Percentiles rank a stretch among this genome's conserved stretches.
Evolutionary conservation across 2,329 filamentous ascomycete genomes (phyloP).

Genomic region (Fusarium sp.): DNA sequence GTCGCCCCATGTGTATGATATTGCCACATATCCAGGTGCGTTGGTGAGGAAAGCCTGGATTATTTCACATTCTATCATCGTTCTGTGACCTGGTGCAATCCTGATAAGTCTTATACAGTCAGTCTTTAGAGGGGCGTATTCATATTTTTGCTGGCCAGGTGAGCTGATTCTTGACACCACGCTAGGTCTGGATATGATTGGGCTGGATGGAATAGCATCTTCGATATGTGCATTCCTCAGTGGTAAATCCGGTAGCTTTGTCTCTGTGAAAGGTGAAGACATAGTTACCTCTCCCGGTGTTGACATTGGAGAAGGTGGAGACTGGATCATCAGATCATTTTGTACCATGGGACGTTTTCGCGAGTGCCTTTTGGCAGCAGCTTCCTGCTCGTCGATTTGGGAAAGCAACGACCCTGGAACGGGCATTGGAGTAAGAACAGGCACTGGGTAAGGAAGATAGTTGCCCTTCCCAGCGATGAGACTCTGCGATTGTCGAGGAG

Average conservation of each 20-base stretch:
- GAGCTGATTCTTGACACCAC: not conserved
- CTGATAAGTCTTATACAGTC: conserved; percentile 28
- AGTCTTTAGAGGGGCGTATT: conserved; percentile 21
- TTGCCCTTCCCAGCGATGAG: not conserved
- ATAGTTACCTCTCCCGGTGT: not conserved
- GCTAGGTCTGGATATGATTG: not conserved
- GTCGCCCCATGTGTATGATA: conserved; percentile 35
- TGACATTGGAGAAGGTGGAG: not conserved
- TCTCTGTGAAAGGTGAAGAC: not conserved
- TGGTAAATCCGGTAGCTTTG: not conserved
- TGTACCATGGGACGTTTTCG: not conserved
- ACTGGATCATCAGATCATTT: not conserved
- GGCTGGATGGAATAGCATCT: not conserved
- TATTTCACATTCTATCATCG: conserved; percentile 23
- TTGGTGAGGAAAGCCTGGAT: conserved; percentile 5
- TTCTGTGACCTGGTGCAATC: conserved; percentile 7
- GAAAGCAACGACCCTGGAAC: not conserved
- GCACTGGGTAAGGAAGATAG: not conserved
- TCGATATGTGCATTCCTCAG: not conserved
- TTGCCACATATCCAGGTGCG: conserved; percentile 11
- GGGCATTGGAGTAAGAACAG: not conserved
- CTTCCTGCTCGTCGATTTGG: not conserved
- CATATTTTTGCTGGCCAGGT: not conserved
- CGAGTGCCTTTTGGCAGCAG: not conserved
- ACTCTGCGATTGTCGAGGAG: not conserved